Evolutionary conservation across 2,329 filamentous ascomycete species (phyloP), one percentile per base, ranked within the genome.

Genomic region (Sclerotinia nivalis): DNA sequence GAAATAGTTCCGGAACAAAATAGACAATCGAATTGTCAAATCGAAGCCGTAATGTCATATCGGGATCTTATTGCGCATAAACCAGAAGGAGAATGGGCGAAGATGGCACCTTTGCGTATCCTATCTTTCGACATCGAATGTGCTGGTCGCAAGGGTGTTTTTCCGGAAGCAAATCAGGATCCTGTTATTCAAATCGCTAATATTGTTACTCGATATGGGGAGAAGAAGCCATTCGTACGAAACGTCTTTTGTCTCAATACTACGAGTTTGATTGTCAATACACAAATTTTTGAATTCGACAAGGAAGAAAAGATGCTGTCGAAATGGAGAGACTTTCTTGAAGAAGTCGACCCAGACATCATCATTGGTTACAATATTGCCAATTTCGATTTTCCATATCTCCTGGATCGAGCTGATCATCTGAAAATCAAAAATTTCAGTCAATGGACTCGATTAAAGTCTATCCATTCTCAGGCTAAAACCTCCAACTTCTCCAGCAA

Each of bases 61-160:
- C 83, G 84, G 70, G 90, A 98, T 76, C 83, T 99, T 12, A 89
- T 97, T 72, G 89, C 96, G 13, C 95, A 98, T 80, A 88, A 92
- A 62, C 89, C 94, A 2, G 91, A 96, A 74, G 95, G 94, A 25
- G 94, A 98, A 78, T 99, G 95, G 93, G 93, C 93, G 40, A 99
- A 97, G 82, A 97, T 98, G 90, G 96, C 96, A 0, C 96, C 96
- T 0, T 84, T 99, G 4, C 89, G 96, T 72, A 91, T 97, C 60
- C 82, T 99, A 59, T 98, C 96, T 6, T 98, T 99, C 77, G 96
- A 99, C 87, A 99, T 99, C 75, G 96, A 99, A 81, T 99, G 96
- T 80, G 96, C 96, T 75, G 96, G 96, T 66, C 91, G 96, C 75
- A 98, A 99, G 81, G 96, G 96, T 74, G 91, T 99, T 77, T 99